These are phyloP conservation scores for Penicillium dipodomyicola DNA, from an alignment of 495 filamentous ascomycete genomes.

Conservation along the genomic window DNA sequence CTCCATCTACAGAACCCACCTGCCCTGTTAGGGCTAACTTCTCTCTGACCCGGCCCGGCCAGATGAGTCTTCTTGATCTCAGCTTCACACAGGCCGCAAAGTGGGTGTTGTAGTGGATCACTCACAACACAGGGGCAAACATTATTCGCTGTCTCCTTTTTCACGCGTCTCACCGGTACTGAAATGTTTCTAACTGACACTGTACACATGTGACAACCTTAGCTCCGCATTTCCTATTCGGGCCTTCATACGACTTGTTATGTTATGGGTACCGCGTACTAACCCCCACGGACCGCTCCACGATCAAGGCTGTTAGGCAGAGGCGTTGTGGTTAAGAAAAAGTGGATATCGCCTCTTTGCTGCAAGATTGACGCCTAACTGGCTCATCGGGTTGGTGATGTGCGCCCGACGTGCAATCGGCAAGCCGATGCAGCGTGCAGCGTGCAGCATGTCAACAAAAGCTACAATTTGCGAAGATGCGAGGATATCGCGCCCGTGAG, in stretches of 20 bases:
- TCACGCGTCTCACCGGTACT: slow-evolving; percentile 20
- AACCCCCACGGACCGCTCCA: slow-evolving; percentile 7
- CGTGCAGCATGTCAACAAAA: neutral
- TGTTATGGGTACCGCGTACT: neutral
- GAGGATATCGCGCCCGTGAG: neutral
- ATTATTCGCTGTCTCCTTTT: slow-evolving; percentile 18
- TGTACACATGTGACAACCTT: slow-evolving; percentile 2
- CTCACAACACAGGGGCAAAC: slow-evolving; percentile 4
- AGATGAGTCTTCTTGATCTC: slow-evolving; percentile 23
- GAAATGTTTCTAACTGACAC: slow-evolving; percentile 10
- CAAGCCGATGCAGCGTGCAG: slow-evolving; percentile 7
- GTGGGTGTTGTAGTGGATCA: slow-evolving; percentile 24
- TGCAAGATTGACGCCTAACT: slow-evolving; percentile 11
- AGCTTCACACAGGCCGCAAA: slow-evolving; percentile 9
- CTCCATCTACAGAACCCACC: slow-evolving; percentile 23
- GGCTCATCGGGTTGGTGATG: slow-evolving; percentile 1
- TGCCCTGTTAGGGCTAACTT: slow-evolving; percentile 9
- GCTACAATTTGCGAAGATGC: neutral
- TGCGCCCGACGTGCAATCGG: slow-evolving; percentile 11
- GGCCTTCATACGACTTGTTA: slow-evolving; percentile 2
- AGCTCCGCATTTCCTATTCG: slow-evolving; percentile 13
- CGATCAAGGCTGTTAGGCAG: neutral
- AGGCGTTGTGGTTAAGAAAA: neutral
- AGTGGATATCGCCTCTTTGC: neutral
- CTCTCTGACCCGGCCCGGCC: slow-evolving; percentile 3